Evolutionary conservation across 23 red algal species (phyloP), one percentile per base, ranked within the genome.

Genomic region (Rhodosorus marinus): DNA sequence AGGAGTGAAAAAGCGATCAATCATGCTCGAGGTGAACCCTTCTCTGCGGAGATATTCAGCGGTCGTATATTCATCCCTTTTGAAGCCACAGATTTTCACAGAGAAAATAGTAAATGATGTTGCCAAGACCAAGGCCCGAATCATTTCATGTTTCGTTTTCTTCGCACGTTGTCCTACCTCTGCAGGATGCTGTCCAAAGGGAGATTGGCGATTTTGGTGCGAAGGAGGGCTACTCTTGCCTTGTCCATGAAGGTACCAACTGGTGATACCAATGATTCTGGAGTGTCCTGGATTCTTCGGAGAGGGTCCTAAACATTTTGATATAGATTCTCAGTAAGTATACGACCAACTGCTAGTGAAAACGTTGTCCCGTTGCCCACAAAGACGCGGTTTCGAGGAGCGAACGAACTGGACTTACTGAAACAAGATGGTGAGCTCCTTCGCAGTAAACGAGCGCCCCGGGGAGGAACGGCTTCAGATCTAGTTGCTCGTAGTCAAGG

Each of bases 261-360:
- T 17, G 59, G 59, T 47, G 59, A 26, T 64, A 3, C 41, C 59
- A 64, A 47, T 21, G 59, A 49, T 29, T 6, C 8, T 33, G 23
- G 36, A 9, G 36, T 8, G 20, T 64, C 59, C 35, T 6, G 28
- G 23, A 59, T 57, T 20, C 57, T 51, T 6, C 83, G 83, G 28
- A 92, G 66, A 8, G 83, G 83, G 49, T 92, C 83, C 24, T 62
- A 29, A 33, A n/a, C n/a, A n/a, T n/a, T n/a, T n/a, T n/a, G n/a
- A n/a, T n/a, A n/a, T n/a, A n/a, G n/a, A n/a, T n/a, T n/a, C n/a
- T n/a, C n/a, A n/a, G n/a, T n/a, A n/a, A n/a, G n/a, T n/a, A n/a
- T n/a, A n/a, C n/a, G n/a, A n/a, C n/a, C n/a, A n/a, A n/a, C n/a
- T n/a, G n/a, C n/a, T n/a, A n/a, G n/a, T n/a, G n/a, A n/a, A n/a